Evolutionary conservation across 108 stramenopile genomes (phyloP).

Genomic region (Discostella stelligeroides): DNA sequence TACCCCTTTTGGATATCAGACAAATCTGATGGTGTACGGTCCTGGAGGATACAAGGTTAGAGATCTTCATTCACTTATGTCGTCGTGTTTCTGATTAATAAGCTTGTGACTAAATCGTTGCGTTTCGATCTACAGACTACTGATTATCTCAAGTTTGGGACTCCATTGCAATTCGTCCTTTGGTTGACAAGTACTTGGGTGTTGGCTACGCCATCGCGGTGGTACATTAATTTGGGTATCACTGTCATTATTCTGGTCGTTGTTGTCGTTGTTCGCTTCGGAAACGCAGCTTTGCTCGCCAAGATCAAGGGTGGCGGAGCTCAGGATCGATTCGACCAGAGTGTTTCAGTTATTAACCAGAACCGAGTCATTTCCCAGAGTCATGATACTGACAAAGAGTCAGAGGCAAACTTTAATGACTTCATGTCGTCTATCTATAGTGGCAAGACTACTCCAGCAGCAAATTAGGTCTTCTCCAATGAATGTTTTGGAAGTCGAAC

Average conservation of each 20-base stretch:
- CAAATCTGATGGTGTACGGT: conserved; percentile 84
- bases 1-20: conserved; percentile 81
- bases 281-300: no score
- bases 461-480: neutral
- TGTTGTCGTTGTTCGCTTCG: no score
- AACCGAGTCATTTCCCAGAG: neutral
- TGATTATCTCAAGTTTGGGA: conserved; percentile 8
- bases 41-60: conserved; percentile 73
- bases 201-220: no score
- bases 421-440: neutral
- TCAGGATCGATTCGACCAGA: no score
- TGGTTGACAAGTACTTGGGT: conserved; percentile 7
- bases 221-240: no score
- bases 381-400: neutral
- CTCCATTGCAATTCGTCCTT: conserved; percentile 9
- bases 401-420: no score
- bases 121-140: neutral
- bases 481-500: neutral
- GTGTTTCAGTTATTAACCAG: no score
- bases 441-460: no score
- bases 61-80: neutral
- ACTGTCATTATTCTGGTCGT: no score
- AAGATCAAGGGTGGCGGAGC: no score
- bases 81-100: neutral
- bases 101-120: no score